Percentiles rank a stretch among this genome's conserved stretches.
These are phyloP conservation scores for Oryza punctata DNA, from an alignment of 176 grass and related monocot genomes.

Conservation along the genomic window DNA sequence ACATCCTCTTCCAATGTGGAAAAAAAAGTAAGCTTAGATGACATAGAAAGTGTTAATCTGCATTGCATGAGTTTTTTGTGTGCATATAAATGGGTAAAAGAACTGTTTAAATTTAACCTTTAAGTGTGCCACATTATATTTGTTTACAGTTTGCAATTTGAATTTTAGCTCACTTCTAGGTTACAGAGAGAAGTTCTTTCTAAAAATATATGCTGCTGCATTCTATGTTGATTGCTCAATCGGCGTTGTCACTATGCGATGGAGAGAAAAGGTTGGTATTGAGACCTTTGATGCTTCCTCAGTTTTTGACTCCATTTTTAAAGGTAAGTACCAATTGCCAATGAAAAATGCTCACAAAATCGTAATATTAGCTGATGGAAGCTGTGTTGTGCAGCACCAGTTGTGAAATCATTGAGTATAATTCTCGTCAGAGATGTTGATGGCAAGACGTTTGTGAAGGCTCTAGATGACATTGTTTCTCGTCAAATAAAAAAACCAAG, in stretches of 20 bases:
- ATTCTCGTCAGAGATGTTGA: slow-evolving; percentile 81
- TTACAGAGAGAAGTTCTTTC: slow-evolving; percentile 93
- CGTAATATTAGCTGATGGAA: slow-evolving; percentile 38
- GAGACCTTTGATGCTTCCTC: slow-evolving; percentile 59
- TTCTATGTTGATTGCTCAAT: slow-evolving; percentile 66
- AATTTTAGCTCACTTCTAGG: slow-evolving; percentile 61
- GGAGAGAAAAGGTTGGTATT: slow-evolving; percentile 49
- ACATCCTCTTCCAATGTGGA: neutral
- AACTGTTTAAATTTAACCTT: neutral
- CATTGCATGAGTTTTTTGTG: neutral
- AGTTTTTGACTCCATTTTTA: slow-evolving; percentile 71
- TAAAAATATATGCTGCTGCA: slow-evolving; percentile 88
- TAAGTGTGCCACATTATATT: neutral
- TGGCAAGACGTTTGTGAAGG: slow-evolving; percentile 84
- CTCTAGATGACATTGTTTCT: slow-evolving; percentile 77
- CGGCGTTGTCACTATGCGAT: slow-evolving; percentile 43
- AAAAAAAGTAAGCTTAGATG: neutral
- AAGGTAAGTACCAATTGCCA: slow-evolving; percentile 48
- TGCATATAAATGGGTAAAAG: neutral
- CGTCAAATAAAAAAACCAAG: slow-evolving; percentile 60
- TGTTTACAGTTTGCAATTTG: slow-evolving; percentile 25
- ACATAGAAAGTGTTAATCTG: neutral
- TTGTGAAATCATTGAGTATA: slow-evolving; percentile 82
- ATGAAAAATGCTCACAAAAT: neutral
- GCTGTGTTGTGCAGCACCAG: slow-evolving; percentile 50